Evolutionary conservation across 2,329 filamentous ascomycete genomes (phyloP).

Genomic region (Aspergillus hortae): DNA sequence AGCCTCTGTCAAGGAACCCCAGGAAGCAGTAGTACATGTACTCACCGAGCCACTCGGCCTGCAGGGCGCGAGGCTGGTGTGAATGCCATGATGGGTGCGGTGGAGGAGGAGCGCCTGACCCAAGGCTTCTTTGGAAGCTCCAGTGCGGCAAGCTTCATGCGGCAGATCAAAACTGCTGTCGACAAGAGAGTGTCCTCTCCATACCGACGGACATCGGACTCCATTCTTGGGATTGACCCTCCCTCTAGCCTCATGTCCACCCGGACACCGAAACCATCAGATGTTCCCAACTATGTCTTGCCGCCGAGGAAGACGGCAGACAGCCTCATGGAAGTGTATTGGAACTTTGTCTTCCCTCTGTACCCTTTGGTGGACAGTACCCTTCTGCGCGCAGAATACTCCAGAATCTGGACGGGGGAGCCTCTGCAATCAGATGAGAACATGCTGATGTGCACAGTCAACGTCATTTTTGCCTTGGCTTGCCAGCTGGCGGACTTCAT

Average conservation of each 20-base stretch:
- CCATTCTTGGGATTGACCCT: slow-evolving; percentile 9
- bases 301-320: slow-evolving; percentile 47
- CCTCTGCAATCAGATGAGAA: slow-evolving; percentile 37
- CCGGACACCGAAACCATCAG: slow-evolving; percentile 9
- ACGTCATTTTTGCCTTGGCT: slow-evolving; percentile 47
- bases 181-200: slow-evolving; percentile 29
- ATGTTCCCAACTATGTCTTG: slow-evolving; percentile 36
- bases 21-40: background rate
- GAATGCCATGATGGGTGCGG: slow-evolving; percentile 47
- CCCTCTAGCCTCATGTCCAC: slow-evolving; percentile 20
- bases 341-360: slow-evolving; percentile 45
- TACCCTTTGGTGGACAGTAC: slow-evolving; percentile 45
- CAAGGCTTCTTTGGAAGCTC: slow-evolving; percentile 48
- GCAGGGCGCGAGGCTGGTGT: slow-evolving; percentile 26
- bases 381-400: slow-evolving; percentile 39
- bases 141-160: slow-evolving; percentile 47
- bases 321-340: slow-evolving; percentile 45
- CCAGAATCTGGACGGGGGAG: slow-evolving; percentile 40
- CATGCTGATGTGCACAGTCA: slow-evolving; percentile 45
- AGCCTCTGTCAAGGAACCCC: slow-evolving; percentile 2
- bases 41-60: background rate
- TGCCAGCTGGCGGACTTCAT: slow-evolving; percentile 44
- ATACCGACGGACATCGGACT: slow-evolving; percentile 16
- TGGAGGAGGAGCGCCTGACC: slow-evolving; percentile 40
- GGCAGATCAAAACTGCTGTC: slow-evolving; percentile 45